Evolutionary conservation across 2,329 filamentous ascomycete genomes (phyloP), one percentile per base, ranked within the genome.

Genomic region (Aspergillus clavatus): DNA sequence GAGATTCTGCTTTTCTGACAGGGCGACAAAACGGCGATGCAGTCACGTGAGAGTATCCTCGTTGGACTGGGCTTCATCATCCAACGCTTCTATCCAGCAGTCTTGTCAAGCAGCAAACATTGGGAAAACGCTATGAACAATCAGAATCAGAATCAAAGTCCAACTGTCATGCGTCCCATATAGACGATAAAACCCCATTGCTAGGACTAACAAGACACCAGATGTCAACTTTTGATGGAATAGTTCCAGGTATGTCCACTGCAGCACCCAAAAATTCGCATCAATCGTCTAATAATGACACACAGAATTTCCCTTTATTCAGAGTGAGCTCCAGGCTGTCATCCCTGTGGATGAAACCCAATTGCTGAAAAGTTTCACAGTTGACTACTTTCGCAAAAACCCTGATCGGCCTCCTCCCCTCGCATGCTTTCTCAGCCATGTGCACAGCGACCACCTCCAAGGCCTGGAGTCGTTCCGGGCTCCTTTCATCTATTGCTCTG

Each of bases 401-500:
- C 69, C 73, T 3, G 72, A 72, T 5, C 67, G 68, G 12, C 76
- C 69, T 12, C 77, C 85, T 3, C 86, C 89, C 0, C 68, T 93
- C 44, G 89, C 87, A 12, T 93, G 86, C 64, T 95, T 97, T 61
- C 75, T 97, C 21, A 94, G 87, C 66, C 91, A 97, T 77, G 82
- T 94, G 2, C 91, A 96, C 62, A 94, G 86, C 52, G 90, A 96
- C 58, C 91, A 96, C 67, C 77, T 96, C 1, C 77, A 78, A 27
- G 90, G 91, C 0, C 76, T 96, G 1, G 89, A 95, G 56, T 80
- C 76, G 10, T 76, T 90, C 43, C 79, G 82, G 37, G 81, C 86
- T 22, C 86, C 88, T 0, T 95, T 95, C 59, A 81, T 97, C 16
- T 96, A 95, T 67, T 96, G 89, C 69, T 95, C 90, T 1, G 77